phyloP scores from a whole-genome alignment of 805 yeast species.

The Candida qinlingensis region DNA sequence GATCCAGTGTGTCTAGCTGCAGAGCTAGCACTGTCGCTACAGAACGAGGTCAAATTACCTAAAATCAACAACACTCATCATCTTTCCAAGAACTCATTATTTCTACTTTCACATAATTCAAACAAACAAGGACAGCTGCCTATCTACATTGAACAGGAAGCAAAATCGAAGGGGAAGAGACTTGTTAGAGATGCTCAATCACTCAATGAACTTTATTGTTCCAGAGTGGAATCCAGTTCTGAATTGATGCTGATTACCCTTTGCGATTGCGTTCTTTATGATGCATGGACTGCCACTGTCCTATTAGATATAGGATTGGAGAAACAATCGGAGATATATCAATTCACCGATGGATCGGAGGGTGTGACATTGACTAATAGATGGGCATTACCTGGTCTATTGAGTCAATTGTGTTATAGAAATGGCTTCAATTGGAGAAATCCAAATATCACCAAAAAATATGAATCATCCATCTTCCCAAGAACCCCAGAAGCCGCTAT shows the following conservation, averaged over 20 bases:
- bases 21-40: conserved; percentile 41
- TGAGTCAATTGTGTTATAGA: conserved; percentile 25
- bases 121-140: conserved; percentile 49
- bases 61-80: conserved; percentile 12
- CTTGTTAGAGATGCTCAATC: conserved; percentile 32
- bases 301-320: conserved; percentile 20
- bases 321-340: conserved; percentile 23
- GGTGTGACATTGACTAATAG: conserved; percentile 6
- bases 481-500: conserved; percentile 7
- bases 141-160: conserved; percentile 46
- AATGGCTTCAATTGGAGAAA: conserved; percentile 35
- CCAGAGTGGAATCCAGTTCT: conserved; percentile 27
- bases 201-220: conserved; percentile 31
- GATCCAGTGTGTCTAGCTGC: conserved; percentile 55
- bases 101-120: conserved; percentile 43
- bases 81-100: conserved; percentile 29
- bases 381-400: conserved; percentile 10
- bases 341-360: conserved; percentile 9
- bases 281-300: conserved; percentile 39
- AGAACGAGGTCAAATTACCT: conserved; percentile 41
- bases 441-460: conserved; percentile 23
- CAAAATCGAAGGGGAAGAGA: conserved; percentile 27
- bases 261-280: conserved; percentile 44
- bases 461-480: conserved; percentile 8
- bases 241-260: conserved; percentile 34